Conservation (phyloP, 306 rosid genomes). For the Vigna unguiculata region DNA sequence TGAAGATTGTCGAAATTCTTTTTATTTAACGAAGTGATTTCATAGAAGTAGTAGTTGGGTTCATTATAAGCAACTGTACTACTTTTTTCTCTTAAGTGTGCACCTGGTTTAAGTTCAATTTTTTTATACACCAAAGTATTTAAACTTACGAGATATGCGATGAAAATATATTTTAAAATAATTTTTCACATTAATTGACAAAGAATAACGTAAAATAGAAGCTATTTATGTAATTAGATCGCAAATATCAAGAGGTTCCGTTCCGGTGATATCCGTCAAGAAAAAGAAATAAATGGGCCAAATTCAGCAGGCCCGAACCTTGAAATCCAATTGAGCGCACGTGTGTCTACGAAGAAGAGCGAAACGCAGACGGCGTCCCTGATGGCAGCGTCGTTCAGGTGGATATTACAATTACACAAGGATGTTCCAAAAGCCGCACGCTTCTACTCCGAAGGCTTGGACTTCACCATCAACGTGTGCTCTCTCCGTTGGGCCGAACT, state of each 20-base stretch:
- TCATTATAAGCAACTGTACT: no score
- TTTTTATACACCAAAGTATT: not conserved
- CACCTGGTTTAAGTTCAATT: not conserved
- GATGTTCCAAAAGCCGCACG: slow-evolving; percentile 89
- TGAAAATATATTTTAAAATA: not conserved
- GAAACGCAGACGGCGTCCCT: not conserved
- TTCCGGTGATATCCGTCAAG: not conserved
- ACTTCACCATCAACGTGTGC: slow-evolving; percentile 76
- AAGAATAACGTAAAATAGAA: not conserved
- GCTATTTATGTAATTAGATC: not conserved
- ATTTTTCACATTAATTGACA: not conserved
- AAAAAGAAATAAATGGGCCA: not conserved
- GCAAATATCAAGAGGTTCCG: not conserved
- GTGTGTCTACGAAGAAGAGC: not conserved
- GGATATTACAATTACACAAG: slow-evolving; percentile 79
- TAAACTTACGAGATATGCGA: not conserved
- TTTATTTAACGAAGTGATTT: no score
- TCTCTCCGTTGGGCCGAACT: slow-evolving; percentile 90
- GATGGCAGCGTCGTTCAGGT: slow-evolving; percentile 78
- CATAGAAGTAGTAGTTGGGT: no score
- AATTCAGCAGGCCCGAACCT: not conserved
- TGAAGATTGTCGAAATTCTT: no score
- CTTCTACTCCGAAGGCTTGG: slow-evolving; percentile 83
- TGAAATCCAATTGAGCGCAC: not conserved
- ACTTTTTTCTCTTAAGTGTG: no score